Conservation (phyloP, 148 eudicot genomes). For the Camellia japonica region DNA sequence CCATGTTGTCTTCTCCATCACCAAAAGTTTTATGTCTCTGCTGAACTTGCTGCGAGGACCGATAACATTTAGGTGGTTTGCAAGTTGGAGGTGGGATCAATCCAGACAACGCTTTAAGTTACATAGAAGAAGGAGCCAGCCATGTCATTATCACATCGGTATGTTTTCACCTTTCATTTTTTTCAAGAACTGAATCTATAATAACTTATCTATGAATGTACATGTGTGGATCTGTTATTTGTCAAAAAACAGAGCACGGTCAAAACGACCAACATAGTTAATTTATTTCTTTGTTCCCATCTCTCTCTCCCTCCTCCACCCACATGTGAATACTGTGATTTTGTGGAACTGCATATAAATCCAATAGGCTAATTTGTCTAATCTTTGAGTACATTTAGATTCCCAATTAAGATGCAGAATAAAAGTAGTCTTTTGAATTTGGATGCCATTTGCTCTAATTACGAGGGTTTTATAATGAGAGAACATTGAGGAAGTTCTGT, state of each 20-base stretch:
- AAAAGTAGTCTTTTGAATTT: not conserved
- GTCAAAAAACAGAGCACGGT: not conserved
- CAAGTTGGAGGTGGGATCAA: conserved; percentile 98
- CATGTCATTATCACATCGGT: conserved; percentile 97
- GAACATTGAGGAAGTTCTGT: not conserved
- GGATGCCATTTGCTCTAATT: not conserved
- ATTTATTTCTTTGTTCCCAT: not conserved
- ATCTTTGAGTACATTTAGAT: not conserved
- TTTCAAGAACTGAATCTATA: not conserved
- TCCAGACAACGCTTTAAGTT: conserved; percentile 67
- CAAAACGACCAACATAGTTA: not conserved
- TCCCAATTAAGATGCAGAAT: not conserved
- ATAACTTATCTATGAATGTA: not conserved
- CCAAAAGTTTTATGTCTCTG: conserved; percentile 20
- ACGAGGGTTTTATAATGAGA: not conserved
- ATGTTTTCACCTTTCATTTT: conserved; percentile 19
- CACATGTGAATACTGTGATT: not conserved
- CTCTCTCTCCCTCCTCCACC: not conserved
- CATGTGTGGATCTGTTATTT: not conserved
- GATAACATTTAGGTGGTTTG: conserved; percentile 86
- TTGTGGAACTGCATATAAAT: not conserved
- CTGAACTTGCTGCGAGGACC: conserved; percentile 51
- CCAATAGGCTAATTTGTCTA: not conserved
- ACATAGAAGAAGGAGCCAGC: conserved; percentile 92
- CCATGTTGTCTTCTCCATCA: conserved; percentile 5